Conservation (phyloP, 805 yeast genomes). For the Candida chauliodis region DNA sequence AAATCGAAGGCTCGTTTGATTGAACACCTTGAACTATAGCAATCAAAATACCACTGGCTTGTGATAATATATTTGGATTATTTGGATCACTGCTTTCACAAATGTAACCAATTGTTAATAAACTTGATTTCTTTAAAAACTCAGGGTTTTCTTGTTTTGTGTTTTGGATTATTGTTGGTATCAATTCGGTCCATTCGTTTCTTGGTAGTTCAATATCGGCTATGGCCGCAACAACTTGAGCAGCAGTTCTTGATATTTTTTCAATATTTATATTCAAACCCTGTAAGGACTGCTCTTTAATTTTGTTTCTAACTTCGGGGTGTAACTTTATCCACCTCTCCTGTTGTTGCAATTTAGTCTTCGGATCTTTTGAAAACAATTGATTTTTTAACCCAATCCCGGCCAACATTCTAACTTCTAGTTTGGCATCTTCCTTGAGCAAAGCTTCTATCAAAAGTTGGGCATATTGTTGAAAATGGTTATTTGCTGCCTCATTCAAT, state of each 20-base stretch:
- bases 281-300: slow-evolving; percentile 57
- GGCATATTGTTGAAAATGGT: slow-evolving; percentile 73
- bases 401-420: slow-evolving; percentile 89
- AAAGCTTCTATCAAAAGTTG: slow-evolving; percentile 67
- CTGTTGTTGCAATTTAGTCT: slow-evolving; percentile 54
- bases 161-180: slow-evolving; percentile 78
- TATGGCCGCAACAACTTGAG: slow-evolving; percentile 93
- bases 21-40: slow-evolving; percentile 98
- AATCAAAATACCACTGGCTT: slow-evolving; percentile 87
- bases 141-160: slow-evolving; percentile 77
- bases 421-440: slow-evolving; percentile 56
- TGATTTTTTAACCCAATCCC: slow-evolving; percentile 85
- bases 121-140: slow-evolving; percentile 79
- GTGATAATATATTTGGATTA: slow-evolving; percentile 71
- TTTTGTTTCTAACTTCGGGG: slow-evolving; percentile 49
- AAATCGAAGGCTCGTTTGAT: slow-evolving; percentile 65
- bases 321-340: slow-evolving; percentile 74
- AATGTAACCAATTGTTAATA: slow-evolving; percentile 89
- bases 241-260: slow-evolving; percentile 82
- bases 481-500: slow-evolving; percentile 64
- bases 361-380: slow-evolving; percentile 73
- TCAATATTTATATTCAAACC: slow-evolving; percentile 65
- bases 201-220: slow-evolving; percentile 94
- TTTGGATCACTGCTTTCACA: slow-evolving; percentile 91
- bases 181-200: slow-evolving; percentile 83